Evolutionary conservation across 1,284 basidiomycete species (phyloP).

Genomic region (Apiotrichum sp.): DNA sequence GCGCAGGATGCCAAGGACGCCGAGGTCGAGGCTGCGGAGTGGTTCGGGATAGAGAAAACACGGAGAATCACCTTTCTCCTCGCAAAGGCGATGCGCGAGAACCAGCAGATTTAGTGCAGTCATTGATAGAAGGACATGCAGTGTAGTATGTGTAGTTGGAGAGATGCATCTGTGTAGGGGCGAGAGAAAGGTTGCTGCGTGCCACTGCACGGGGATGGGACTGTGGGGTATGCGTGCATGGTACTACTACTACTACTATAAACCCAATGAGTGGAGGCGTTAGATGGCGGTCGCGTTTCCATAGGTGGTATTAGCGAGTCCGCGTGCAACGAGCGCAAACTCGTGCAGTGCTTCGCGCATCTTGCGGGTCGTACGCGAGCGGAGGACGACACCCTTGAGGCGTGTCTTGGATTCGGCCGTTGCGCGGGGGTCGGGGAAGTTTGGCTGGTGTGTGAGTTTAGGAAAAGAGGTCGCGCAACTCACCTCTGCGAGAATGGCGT

Average conservation of each 20-base stretch:
- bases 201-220: no score
- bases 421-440: slow-evolving; percentile 42
- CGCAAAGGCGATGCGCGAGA: slow-evolving; percentile 13
- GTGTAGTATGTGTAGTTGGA: no score
- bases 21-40: not conserved
- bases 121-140: no score
- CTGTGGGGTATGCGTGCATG: slow-evolving; percentile 1
- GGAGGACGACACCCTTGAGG: slow-evolving; percentile 64
- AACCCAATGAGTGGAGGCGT: no score
- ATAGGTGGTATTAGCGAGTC: slow-evolving; percentile 45
- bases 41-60: slow-evolving; percentile 1
- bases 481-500: slow-evolving; percentile 63
- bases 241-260: not conserved
- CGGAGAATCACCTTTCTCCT: slow-evolving; percentile 9
- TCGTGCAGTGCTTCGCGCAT: slow-evolving; percentile 48
- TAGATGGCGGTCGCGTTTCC: slow-evolving; percentile 43
- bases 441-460: not conserved
- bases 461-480: slow-evolving; percentile 24
- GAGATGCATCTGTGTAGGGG: no score
- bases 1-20: slow-evolving; percentile 7
- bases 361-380: slow-evolving; percentile 42
- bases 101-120: slow-evolving; percentile 7
- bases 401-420: slow-evolving; percentile 63
- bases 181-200: no score
- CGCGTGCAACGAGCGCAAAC: slow-evolving; percentile 46